These are phyloP conservation scores for Harringtonia aguacate DNA, from an alignment of 2,329 filamentous ascomycete genomes.

Conservation along the genomic window DNA sequence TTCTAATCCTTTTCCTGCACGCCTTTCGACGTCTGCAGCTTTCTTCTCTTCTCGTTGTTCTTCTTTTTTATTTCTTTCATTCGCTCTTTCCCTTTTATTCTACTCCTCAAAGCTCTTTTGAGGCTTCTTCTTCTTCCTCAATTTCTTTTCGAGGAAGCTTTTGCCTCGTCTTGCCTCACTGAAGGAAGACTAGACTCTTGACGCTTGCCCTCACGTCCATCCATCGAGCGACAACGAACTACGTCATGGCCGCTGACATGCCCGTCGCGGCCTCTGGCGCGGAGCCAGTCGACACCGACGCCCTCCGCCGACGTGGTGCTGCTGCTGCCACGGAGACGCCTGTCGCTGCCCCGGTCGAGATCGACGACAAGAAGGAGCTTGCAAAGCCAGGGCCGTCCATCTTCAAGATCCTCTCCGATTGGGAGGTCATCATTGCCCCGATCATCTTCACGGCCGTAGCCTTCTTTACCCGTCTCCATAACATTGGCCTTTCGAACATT, in stretches of 20 bases:
- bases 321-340: conserved; percentile 28
- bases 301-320: conserved; percentile 44
- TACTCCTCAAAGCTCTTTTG: background rate
- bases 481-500: conserved; percentile 57
- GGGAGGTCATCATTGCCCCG: conserved; percentile 52
- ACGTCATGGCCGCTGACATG: conserved; percentile 41
- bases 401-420: conserved; percentile 51
- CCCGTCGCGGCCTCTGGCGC: conserved; percentile 49
- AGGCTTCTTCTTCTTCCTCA: background rate
- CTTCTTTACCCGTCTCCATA: conserved; percentile 57
- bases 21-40: background rate
- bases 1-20: background rate
- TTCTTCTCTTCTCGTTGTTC: background rate
- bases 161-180: background rate
- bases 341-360: conserved; percentile 27
- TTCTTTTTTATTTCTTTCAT: conserved; percentile 1
- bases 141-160: background rate
- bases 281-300: conserved; percentile 46
- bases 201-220: background rate
- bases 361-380: conserved; percentile 50
- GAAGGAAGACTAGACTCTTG: background rate
- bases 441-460: conserved; percentile 51
- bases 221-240: background rate
- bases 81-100: background rate
- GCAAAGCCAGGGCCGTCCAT: conserved; percentile 47